Conservation (phyloP, 371 early-diverging fungal genomes). For the Blakeslea trispora region DNA sequence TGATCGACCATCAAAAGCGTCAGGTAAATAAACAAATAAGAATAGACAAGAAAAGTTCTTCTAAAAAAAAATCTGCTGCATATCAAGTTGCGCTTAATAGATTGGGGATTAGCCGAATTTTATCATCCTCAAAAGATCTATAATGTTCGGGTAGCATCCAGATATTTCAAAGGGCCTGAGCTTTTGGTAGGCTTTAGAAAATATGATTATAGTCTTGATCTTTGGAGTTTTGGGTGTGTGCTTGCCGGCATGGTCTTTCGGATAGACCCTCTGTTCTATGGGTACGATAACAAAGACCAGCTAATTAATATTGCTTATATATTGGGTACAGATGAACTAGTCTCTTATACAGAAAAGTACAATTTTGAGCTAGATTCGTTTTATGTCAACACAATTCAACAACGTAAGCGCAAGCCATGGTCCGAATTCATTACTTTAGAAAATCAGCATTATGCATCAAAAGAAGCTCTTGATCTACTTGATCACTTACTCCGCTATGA, state of each 20-base stretch:
- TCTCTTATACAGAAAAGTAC: conserved; percentile 92
- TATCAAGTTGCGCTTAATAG: conserved; percentile 96
- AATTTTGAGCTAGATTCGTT: conserved; percentile 84
- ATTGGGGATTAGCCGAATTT: conserved; percentile 99
- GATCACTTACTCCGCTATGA: conserved; percentile 94
- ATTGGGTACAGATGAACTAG: conserved; percentile 91
- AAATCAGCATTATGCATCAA: conserved; percentile 84
- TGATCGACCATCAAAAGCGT: conserved; percentile 96
- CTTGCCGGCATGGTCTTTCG: conserved; percentile 98
- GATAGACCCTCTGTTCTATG: conserved; percentile 98
- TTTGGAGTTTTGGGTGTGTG: conserved; percentile 99
- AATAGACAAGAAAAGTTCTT: no score
- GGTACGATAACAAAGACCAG: conserved; percentile 97
- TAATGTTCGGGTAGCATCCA: conserved; percentile 97
- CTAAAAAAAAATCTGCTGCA: no score
- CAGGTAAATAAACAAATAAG: conserved; percentile 59
- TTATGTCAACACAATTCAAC: conserved; percentile 79
- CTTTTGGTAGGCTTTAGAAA: conserved; percentile 95
- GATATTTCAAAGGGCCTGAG: conserved; percentile 99
- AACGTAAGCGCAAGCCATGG: conserved; percentile 93
- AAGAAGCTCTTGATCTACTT: conserved; percentile 91
- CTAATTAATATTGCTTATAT: conserved; percentile 96
- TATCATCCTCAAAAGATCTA: conserved; percentile 97
- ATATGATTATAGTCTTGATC: conserved; percentile 99
- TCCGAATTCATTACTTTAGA: conserved; percentile 83